A percentile compares a stretch with the other conserved stretches of the same genome.
Evolutionary conservation across 192 early-diverging fungal species (phyloP).

Genomic region (Linnemannia hyalina): DNA sequence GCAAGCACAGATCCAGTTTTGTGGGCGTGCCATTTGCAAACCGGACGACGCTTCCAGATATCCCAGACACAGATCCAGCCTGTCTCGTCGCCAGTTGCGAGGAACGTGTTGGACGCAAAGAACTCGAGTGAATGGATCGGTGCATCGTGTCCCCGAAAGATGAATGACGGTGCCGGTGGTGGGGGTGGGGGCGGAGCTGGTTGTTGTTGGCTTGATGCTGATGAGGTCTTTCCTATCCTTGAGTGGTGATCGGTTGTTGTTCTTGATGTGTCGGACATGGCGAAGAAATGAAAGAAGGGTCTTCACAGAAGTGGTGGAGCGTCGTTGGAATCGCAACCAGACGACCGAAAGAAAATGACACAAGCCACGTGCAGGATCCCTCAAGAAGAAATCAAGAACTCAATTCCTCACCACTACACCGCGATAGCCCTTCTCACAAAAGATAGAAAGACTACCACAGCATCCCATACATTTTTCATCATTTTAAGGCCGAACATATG

Average conservation of each 20-base stretch:
- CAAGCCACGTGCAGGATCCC: not conserved
- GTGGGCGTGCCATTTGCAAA: slow-evolving; percentile 47
- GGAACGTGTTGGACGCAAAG: slow-evolving; percentile 45
- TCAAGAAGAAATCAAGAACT: no score
- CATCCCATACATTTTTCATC: no score
- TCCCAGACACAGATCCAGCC: slow-evolving; percentile 53
- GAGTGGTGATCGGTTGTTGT: not conserved
- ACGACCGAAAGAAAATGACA: not conserved
- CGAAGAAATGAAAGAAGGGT: not conserved
- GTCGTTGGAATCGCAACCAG: not conserved
- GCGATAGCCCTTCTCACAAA: no score
- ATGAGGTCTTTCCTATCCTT: not conserved
- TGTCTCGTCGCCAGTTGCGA: slow-evolving; percentile 48
- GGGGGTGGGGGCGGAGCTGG: slow-evolving; percentile 21
- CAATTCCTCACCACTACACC: no score
- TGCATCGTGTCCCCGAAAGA: slow-evolving; percentile 58
- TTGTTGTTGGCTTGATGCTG: not conserved
- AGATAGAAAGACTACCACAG: no score
- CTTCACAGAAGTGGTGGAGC: not conserved
- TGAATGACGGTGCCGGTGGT: slow-evolving; percentile 50
- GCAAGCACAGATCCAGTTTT: slow-evolving; percentile 26
- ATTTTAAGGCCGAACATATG: no score
- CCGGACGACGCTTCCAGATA: slow-evolving; percentile 47
- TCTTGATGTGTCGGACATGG: not conserved
- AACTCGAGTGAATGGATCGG: slow-evolving; percentile 54